A percentile compares a stretch with the other conserved stretches of the same genome.
Evolutionary conservation across 352 stramenopile species (phyloP).

Genomic region (Pythium rhizo-oryzae): DNA sequence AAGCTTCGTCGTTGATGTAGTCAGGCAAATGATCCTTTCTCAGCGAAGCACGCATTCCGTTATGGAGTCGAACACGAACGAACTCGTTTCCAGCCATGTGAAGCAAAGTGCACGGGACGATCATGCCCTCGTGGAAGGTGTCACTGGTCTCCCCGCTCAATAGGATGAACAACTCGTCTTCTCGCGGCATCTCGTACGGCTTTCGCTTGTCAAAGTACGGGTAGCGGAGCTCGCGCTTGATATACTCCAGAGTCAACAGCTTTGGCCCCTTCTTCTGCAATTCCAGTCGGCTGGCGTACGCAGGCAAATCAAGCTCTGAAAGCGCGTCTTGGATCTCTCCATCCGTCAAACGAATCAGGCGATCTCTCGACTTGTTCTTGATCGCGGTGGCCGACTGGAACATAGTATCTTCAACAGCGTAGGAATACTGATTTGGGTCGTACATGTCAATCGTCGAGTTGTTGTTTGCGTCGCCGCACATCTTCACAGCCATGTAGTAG

Average conservation of each 20-base stretch:
- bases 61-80: conserved; percentile 84
- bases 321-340: conserved; percentile 87
- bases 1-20: conserved; percentile 53
- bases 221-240: conserved; percentile 89
- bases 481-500: conserved; percentile 93
- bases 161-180: conserved; percentile 88
- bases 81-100: conserved; percentile 82
- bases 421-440: conserved; percentile 90
- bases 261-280: conserved; percentile 91
- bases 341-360: conserved; percentile 41
- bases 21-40: conserved; percentile 78
- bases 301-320: conserved; percentile 85
- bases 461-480: conserved; percentile 91
- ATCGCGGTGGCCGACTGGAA: conserved; percentile 89
- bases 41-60: conserved; percentile 80
- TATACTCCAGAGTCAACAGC: conserved; percentile 85
- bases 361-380: conserved; percentile 30
- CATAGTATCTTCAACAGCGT: conserved; percentile 91
- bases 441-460: conserved; percentile 93
- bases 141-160: conserved; percentile 84
- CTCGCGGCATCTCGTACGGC: conserved; percentile 83
- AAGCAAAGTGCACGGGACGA: conserved; percentile 82
- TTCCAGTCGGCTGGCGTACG: conserved; percentile 85
- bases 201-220: conserved; percentile 89
- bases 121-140: conserved; percentile 83